These are phyloP conservation scores for Funneliformis mosseae DNA, from an alignment of 192 early-diverging fungal species.

Conservation along the genomic window DNA sequence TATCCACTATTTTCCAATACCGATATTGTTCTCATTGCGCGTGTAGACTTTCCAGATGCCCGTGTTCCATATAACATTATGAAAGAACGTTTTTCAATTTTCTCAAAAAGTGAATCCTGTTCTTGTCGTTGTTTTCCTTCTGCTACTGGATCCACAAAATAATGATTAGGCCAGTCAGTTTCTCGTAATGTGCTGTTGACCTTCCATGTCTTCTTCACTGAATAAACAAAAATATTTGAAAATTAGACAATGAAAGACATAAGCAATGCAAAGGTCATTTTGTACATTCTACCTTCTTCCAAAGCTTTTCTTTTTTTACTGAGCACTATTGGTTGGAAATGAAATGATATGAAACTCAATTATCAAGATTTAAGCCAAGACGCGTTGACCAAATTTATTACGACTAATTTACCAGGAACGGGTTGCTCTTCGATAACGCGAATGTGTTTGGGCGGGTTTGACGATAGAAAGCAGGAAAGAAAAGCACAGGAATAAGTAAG, in stretches of 20 bases:
- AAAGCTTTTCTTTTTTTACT: not conserved
- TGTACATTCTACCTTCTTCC: not conserved
- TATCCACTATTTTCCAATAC: no score
- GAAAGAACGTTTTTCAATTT: not conserved
- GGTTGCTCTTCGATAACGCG: no score
- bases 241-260: no score
- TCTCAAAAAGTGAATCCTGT: not conserved
- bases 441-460: no score
- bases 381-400: no score
- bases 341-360: no score
- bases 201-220: not conserved
- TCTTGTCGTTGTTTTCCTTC: not conserved
- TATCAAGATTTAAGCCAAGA: no score
- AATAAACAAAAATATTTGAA: not conserved
- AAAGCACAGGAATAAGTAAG: no score
- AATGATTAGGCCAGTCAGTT: not conserved
- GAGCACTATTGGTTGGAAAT: not conserved
- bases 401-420: no score
- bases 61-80: conserved; percentile 10
- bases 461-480: no score
- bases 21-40: not conserved
- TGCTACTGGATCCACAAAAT: not conserved
- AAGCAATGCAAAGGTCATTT: no score
- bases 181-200: not conserved
- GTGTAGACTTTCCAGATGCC: not conserved